A percentile compares a stretch with the other conserved stretches of the same genome.
Evolutionary conservation across 2,329 filamentous ascomycete genomes (phyloP).

Genomic region (Alternaria brassicicola): DNA sequence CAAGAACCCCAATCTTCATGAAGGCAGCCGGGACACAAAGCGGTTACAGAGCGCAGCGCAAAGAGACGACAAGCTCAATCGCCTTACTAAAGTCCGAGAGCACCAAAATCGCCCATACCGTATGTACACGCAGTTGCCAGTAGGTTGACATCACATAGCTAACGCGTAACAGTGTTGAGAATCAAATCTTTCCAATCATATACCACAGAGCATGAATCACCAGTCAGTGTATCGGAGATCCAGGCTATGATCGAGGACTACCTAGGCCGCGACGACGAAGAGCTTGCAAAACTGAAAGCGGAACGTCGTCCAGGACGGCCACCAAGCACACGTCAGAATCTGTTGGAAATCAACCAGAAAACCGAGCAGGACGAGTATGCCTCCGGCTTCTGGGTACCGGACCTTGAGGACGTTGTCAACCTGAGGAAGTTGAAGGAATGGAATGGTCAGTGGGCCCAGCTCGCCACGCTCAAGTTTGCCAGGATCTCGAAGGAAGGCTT

Average conservation of each 20-base stretch:
- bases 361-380: constrained; percentile 79
- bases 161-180: constrained; percentile 62
- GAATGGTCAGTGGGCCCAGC: constrained; percentile 83
- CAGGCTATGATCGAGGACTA: constrained; percentile 57
- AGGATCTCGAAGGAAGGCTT: constrained; percentile 71
- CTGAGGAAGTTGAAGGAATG: constrained; percentile 71
- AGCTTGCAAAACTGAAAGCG: constrained; percentile 69
- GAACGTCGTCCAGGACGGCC: constrained; percentile 79
- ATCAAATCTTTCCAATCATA: constrained; percentile 74
- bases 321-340: constrained; percentile 75
- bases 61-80: constrained; percentile 81
- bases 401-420: constrained; percentile 72
- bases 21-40: constrained; percentile 85
- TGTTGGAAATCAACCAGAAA: constrained; percentile 73
- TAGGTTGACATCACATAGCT: not conserved
- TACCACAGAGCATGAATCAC: constrained; percentile 58
- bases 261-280: constrained; percentile 70
- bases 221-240: constrained; percentile 60
- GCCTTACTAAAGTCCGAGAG: constrained; percentile 69
- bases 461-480: constrained; percentile 77
- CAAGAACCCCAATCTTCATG: constrained; percentile 76
- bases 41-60: constrained; percentile 78
- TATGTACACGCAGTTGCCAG: constrained; percentile 50
- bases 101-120: constrained; percentile 77
- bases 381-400: constrained; percentile 85